These are phyloP conservation scores for Yamadazyma diddensiae DNA, from an alignment of 1,139 yeast genomes.

Conservation along the genomic window DNA sequence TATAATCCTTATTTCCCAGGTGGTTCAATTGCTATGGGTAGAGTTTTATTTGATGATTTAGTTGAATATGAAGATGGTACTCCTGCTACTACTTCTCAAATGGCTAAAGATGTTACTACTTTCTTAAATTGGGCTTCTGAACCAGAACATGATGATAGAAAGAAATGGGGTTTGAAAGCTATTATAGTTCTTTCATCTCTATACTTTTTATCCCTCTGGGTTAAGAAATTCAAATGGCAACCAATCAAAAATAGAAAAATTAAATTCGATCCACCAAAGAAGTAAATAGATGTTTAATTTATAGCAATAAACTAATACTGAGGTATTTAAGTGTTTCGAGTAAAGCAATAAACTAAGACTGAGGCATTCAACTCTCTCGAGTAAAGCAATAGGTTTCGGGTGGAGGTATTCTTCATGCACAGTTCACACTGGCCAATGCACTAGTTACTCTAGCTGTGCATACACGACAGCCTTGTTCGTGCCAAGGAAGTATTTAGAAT, in stretches of 20 bases:
- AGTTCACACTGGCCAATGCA: too few species aligned
- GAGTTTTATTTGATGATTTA: conserved; percentile 94
- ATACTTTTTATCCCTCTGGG: conserved; percentile 83
- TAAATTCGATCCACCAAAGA: conserved; percentile 80
- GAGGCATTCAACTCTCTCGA: too few species aligned
- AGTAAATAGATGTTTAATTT: conserved; percentile 13
- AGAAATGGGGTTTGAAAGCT: conserved; percentile 95
- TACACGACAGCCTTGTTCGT: too few species aligned
- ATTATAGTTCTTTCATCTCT: conserved; percentile 74
- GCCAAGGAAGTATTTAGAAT: too few species aligned
- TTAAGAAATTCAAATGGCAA: conserved; percentile 98
- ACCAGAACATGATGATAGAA: conserved; percentile 98
- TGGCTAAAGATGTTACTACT: conserved; percentile 97
- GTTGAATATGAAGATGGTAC: conserved; percentile 99
- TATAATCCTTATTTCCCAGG: conserved; percentile 99
- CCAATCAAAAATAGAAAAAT: conserved; percentile 94
- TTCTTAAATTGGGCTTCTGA: conserved; percentile 98
- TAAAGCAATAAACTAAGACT: too few species aligned
- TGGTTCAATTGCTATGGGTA: conserved; percentile 98
- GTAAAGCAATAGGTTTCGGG: too few species aligned
- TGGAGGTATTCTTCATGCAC: too few species aligned
- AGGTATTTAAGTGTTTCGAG: too few species aligned
- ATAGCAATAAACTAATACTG: too few species aligned
- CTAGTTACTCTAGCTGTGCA: too few species aligned
- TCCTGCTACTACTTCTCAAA: conserved; percentile 96